phyloP scores from a whole-genome alignment of 805 yeast genomes.

The Wickerhamomyces bovis region DNA sequence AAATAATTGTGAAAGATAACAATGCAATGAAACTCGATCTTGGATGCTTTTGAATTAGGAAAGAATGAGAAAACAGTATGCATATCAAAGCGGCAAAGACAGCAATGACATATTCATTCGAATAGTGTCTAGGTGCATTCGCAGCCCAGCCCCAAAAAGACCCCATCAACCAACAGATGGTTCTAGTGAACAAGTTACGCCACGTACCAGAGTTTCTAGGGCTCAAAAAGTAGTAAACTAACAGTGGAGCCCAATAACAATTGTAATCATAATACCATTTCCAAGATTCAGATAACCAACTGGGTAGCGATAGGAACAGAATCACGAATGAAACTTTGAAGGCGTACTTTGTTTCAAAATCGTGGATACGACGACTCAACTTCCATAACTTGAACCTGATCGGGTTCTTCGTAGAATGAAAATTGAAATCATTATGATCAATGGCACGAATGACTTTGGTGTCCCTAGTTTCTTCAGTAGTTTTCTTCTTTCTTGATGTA shows the following conservation, averaged over 20 bases:
- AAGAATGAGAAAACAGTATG: slow-evolving; percentile 28
- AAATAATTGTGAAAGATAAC: slow-evolving; percentile 34
- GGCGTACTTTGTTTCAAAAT: slow-evolving; percentile 38
- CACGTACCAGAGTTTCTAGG: slow-evolving; percentile 37
- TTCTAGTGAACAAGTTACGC: slow-evolving; percentile 27
- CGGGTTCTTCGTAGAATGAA: slow-evolving; percentile 31
- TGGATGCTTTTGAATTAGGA: slow-evolving; percentile 33
- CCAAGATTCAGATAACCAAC: slow-evolving; percentile 34
- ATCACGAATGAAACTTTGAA: slow-evolving; percentile 33
- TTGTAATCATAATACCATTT: slow-evolving; percentile 38
- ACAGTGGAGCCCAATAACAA: slow-evolving; percentile 38
- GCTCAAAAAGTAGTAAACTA: slow-evolving; percentile 32
- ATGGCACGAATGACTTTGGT: slow-evolving; percentile 29
- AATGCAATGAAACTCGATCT: slow-evolving; percentile 38
- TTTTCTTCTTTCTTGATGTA: slow-evolving; percentile 32
- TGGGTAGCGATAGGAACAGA: slow-evolving; percentile 36
- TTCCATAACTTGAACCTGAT: slow-evolving; percentile 36
- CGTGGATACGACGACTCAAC: slow-evolving; percentile 26
- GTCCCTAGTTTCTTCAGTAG: neutral
- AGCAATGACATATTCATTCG: slow-evolving; percentile 34
- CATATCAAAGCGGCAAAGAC: slow-evolving; percentile 34
- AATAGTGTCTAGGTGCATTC: slow-evolving; percentile 31
- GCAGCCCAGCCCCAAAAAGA: slow-evolving; percentile 45
- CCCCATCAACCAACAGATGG: slow-evolving; percentile 32
- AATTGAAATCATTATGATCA: slow-evolving; percentile 36